Conservation (phyloP, 139 green algal genomes). For the Desmodesmus armatus region DNA sequence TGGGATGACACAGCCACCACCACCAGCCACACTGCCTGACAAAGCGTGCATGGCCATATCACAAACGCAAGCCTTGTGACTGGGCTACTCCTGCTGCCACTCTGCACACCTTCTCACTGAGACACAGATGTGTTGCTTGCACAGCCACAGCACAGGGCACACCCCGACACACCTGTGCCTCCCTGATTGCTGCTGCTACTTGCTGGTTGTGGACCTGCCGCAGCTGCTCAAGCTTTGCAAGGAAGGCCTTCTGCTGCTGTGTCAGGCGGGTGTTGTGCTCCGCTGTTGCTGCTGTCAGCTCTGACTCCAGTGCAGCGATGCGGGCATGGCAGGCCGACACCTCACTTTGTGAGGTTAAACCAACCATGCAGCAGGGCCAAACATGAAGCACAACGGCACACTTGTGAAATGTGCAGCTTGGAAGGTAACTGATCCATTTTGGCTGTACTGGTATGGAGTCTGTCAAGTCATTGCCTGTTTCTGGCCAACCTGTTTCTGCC, state of each 20-base stretch:
- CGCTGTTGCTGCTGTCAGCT: conserved; percentile 17
- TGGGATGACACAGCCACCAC: not conserved
- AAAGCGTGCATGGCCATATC: not conserved
- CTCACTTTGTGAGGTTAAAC: not conserved
- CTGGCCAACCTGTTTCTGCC: not conserved
- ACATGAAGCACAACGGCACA: not conserved
- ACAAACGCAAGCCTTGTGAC: not conserved
- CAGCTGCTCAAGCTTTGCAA: conserved; percentile 31
- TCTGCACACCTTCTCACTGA: not conserved
- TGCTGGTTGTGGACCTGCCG: conserved; percentile 34
- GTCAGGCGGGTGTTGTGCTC: not conserved
- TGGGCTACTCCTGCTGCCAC: not conserved
- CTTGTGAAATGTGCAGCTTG: not conserved
- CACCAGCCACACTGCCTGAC: not conserved
- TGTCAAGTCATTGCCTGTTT: not conserved
- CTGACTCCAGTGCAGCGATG: not conserved
- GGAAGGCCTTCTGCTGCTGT: conserved; percentile 21
- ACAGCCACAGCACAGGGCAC: not conserved
- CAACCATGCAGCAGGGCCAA: not conserved
- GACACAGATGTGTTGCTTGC: not conserved
- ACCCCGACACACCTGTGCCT: not conserved
- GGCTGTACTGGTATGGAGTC: too few relatives aligned
- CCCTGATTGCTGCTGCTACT: not conserved
- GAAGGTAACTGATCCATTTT: not conserved
- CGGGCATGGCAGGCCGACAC: conserved; percentile 10